phyloP scores from a whole-genome alignment of 148 eudicot genomes.

The Diospyros lotus region DNA sequence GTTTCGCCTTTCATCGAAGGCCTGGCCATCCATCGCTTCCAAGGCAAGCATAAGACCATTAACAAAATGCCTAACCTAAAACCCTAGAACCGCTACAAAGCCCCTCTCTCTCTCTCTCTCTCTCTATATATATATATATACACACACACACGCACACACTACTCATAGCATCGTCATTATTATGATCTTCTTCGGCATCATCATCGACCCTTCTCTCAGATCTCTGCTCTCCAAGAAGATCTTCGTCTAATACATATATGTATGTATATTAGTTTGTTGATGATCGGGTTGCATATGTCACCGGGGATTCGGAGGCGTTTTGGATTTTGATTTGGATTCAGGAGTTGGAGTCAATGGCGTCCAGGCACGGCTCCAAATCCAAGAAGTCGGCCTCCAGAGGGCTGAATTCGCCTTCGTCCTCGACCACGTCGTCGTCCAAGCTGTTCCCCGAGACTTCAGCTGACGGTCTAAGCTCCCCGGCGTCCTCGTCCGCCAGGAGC shows the following conservation, averaged over 20 bases:
- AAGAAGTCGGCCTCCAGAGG: constrained; percentile 35
- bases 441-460: constrained; percentile 53
- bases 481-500: constrained; percentile 53
- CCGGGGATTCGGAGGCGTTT: not conserved
- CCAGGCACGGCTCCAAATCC: constrained; percentile 40
- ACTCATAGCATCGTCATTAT: not conserved
- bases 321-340: constrained; percentile 4
- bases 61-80: constrained; percentile 3
- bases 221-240: constrained; percentile 9
- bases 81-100: constrained; percentile 15
- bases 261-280: constrained; percentile 20
- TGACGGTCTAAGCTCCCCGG: constrained; percentile 61
- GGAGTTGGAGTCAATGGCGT: constrained; percentile 42
- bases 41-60: constrained; percentile 39
- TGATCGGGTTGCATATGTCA: not conserved
- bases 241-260: not conserved
- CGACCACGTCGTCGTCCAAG: constrained; percentile 72
- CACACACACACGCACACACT: not conserved
- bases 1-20: constrained; percentile 17
- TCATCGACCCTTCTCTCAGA: constrained; percentile 7
- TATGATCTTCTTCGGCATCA: too few species aligned
- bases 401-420: constrained; percentile 59
- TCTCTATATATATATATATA: not conserved
- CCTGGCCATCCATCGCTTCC: constrained; percentile 58
- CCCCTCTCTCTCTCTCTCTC: constrained; percentile 15